A percentile compares a stretch with the other conserved stretches of the same genome.
These are phyloP conservation scores for Globisporangium canariense DNA, from an alignment of 352 stramenopile genomes.

Conservation along the genomic window DNA sequence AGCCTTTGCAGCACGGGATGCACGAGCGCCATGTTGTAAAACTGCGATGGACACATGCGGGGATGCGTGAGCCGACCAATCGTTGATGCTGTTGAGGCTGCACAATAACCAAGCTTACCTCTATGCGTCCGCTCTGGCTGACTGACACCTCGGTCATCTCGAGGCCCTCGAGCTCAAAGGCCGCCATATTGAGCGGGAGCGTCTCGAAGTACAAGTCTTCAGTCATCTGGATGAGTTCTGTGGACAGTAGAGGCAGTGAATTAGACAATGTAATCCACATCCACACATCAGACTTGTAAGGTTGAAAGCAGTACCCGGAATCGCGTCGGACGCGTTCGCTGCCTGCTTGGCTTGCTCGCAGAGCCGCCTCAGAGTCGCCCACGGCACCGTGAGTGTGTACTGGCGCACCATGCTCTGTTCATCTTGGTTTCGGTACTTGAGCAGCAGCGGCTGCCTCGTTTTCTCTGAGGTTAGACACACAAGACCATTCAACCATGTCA, in stretches of 20 bases:
- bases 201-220: constrained; percentile 52
- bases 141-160: constrained; percentile 45
- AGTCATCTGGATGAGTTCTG: constrained; percentile 54
- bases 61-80: no score
- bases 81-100: not conserved
- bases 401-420: constrained; percentile 36
- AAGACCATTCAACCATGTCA: no score
- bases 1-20: constrained; percentile 42
- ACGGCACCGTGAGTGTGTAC: constrained; percentile 64
- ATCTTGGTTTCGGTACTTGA: constrained; percentile 48
- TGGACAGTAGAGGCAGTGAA: not conserved
- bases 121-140: constrained; percentile 36
- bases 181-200: constrained; percentile 47
- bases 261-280: constrained; percentile 8
- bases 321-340: not conserved
- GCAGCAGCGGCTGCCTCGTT: constrained; percentile 33
- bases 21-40: constrained; percentile 48
- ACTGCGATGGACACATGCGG: constrained; percentile 17
- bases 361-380: constrained; percentile 41
- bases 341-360: constrained; percentile 26
- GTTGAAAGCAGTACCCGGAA: constrained; percentile 7
- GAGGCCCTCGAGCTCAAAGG: constrained; percentile 47
- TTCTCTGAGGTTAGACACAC: constrained; percentile 6
- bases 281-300: not conserved
- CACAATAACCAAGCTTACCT: constrained; percentile 27